Conservation (phyloP, 2,329 filamentous ascomycete genomes). For the Sarocladiaceae sp. region DNA sequence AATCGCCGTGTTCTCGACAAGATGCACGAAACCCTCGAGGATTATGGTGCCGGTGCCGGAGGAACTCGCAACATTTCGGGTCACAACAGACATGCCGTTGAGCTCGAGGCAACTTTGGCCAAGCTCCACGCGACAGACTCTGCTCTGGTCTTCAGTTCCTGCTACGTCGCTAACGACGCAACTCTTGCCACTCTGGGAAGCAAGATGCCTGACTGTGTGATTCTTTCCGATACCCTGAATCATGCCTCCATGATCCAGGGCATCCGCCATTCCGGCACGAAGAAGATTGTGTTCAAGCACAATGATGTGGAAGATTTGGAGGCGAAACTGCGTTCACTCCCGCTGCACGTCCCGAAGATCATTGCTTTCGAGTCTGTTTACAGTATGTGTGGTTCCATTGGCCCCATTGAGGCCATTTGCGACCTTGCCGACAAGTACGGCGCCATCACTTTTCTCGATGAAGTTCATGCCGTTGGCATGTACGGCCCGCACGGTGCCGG, state of each 20-base stretch:
- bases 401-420: slow-evolving; percentile 91
- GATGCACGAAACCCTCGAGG: slow-evolving; percentile 94
- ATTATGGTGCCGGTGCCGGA: slow-evolving; percentile 89
- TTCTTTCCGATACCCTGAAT: slow-evolving; percentile 94
- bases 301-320: slow-evolving; percentile 94
- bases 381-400: slow-evolving; percentile 98
- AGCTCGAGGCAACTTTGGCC: slow-evolving; percentile 73
- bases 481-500: slow-evolving; percentile 93
- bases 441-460: slow-evolving; percentile 93
- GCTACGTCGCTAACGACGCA: slow-evolving; percentile 97
- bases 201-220: slow-evolving; percentile 93
- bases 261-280: slow-evolving; percentile 92
- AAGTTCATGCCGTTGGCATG: slow-evolving; percentile 99
- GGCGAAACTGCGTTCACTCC: slow-evolving; percentile 82
- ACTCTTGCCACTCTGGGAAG: slow-evolving; percentile 94
- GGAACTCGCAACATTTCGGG: slow-evolving; percentile 97
- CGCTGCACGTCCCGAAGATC: slow-evolving; percentile 83
- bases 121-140: slow-evolving; percentile 88
- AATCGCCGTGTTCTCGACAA: slow-evolving; percentile 78
- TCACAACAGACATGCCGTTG: slow-evolving; percentile 90
- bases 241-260: slow-evolving; percentile 99
- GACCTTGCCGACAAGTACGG: slow-evolving; percentile 97
- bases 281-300: slow-evolving; percentile 98
- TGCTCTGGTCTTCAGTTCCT: slow-evolving; percentile 91
- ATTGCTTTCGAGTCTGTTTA: slow-evolving; percentile 99